These are phyloP conservation scores for Leishmania major DNA, from an alignment of 208 protist genomes.

Conservation along the genomic window DNA sequence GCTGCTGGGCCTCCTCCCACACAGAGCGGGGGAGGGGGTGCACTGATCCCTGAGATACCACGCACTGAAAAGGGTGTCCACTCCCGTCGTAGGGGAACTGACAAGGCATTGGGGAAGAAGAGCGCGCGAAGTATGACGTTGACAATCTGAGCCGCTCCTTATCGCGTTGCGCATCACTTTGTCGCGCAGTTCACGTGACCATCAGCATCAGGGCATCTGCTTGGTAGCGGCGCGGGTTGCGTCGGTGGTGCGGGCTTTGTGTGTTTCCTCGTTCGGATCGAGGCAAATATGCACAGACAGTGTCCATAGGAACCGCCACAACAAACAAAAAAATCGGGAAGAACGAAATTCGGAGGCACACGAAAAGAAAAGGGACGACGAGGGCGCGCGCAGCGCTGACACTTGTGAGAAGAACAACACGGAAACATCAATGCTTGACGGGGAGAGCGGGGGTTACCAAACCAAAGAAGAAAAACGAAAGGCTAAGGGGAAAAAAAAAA, in stretches of 20 bases:
- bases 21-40: no score
- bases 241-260: background rate
- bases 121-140: background rate
- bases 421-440: background rate
- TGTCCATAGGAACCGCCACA: no score
- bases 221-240: background rate
- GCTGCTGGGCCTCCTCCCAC: no score
- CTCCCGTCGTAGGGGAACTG: background rate
- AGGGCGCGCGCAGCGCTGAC: no score
- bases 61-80: background rate
- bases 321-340: no score
- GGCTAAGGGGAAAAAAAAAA: background rate
- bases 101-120: background rate
- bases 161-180: background rate
- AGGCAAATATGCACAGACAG: no score
- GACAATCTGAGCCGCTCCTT: background rate
- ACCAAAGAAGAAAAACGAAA: background rate
- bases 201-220: background rate
- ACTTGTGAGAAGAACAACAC: no score
- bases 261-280: background rate
- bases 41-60: no score
- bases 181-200: background rate
- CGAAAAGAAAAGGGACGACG: no score
- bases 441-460: background rate
- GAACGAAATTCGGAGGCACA: no score